Evolutionary conservation across 2,329 filamentous ascomycete species (phyloP).

Genomic region (Diplodia scrobiculata): DNA sequence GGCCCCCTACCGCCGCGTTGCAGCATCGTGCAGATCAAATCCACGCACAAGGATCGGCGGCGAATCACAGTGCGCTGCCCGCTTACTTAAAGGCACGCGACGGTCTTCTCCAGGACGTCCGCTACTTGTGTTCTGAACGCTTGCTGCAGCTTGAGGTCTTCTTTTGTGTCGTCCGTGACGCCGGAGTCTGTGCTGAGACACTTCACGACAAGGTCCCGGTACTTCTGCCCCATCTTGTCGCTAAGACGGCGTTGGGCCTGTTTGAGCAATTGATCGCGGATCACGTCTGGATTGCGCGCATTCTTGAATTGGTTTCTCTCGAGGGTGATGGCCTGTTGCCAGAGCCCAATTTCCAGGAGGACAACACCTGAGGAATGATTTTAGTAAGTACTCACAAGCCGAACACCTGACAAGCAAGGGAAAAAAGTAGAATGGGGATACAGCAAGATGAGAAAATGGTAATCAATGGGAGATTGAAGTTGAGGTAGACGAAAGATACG

Average conservation of each 20-base stretch:
- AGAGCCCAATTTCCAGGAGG: slow-evolving; percentile 44
- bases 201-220: slow-evolving; percentile 30
- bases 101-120: background rate
- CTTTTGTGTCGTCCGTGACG: slow-evolving; percentile 31
- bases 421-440: too few species aligned
- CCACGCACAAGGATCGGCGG: background rate
- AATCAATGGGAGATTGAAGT: too few species aligned
- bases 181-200: slow-evolving; percentile 32
- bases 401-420: too few species aligned
- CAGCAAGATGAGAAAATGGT: too few species aligned
- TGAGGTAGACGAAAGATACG: too few species aligned
- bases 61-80: background rate
- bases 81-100: background rate
- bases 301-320: slow-evolving; percentile 29
- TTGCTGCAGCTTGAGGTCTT: slow-evolving; percentile 34
- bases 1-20: background rate
- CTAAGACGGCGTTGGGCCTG: slow-evolving; percentile 30
- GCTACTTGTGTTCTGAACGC: slow-evolving; percentile 30
- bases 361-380: slow-evolving; percentile 43
- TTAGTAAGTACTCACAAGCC: too few species aligned
- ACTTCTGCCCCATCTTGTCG: slow-evolving; percentile 31
- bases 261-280: slow-evolving; percentile 31
- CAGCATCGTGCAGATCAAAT: background rate
- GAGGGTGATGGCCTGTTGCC: slow-evolving; percentile 30
- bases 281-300: slow-evolving; percentile 26